These are phyloP conservation scores for Lachnellula hyalina DNA, from an alignment of 2,329 filamentous ascomycete species.

Conservation along the genomic window DNA sequence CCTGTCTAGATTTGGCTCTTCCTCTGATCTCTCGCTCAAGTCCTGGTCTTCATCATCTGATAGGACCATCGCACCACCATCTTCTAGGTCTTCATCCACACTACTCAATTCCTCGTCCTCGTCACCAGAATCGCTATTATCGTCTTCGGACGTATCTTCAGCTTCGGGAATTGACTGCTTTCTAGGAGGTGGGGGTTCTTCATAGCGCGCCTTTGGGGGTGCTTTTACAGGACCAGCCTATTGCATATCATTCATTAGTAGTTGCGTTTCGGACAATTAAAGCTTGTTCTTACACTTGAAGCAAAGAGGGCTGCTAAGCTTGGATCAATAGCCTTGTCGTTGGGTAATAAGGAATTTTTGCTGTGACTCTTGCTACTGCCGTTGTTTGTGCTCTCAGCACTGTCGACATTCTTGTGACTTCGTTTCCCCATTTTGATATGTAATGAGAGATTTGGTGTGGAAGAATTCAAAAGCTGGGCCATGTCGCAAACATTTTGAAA, in stretches of 20 bases:
- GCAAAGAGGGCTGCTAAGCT: slow-evolving; percentile 65
- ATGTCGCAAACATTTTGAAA: not conserved
- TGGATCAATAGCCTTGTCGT: slow-evolving; percentile 57
- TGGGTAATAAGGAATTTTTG: slow-evolving; percentile 29
- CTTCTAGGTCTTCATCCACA: slow-evolving; percentile 32
- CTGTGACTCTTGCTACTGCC: slow-evolving; percentile 15
- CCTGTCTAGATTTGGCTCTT: slow-evolving; percentile 36
- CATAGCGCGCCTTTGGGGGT: slow-evolving; percentile 29
- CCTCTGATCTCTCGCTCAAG: slow-evolving; percentile 33
- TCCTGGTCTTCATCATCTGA: slow-evolving; percentile 27
- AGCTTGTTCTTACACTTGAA: slow-evolving; percentile 55
- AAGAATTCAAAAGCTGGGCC: not conserved
- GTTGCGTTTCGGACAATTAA: not conserved
- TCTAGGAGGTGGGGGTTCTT: slow-evolving; percentile 31
- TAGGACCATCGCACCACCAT: slow-evolving; percentile 27
- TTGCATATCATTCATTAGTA: not conserved
- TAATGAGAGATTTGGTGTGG: slow-evolving; percentile 1
- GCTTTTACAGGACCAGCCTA: slow-evolving; percentile 34
- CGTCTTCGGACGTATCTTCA: slow-evolving; percentile 33
- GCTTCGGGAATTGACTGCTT: slow-evolving; percentile 23
- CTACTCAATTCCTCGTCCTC: slow-evolving; percentile 34
- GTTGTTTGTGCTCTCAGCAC: slow-evolving; percentile 17
- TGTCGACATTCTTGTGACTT: slow-evolving; percentile 23
- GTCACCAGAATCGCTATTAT: slow-evolving; percentile 34
- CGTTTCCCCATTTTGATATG: slow-evolving; percentile 29